phyloP scores from a whole-genome alignment of 2,329 filamentous ascomycete species.

The Gyromitra esculenta region DNA sequence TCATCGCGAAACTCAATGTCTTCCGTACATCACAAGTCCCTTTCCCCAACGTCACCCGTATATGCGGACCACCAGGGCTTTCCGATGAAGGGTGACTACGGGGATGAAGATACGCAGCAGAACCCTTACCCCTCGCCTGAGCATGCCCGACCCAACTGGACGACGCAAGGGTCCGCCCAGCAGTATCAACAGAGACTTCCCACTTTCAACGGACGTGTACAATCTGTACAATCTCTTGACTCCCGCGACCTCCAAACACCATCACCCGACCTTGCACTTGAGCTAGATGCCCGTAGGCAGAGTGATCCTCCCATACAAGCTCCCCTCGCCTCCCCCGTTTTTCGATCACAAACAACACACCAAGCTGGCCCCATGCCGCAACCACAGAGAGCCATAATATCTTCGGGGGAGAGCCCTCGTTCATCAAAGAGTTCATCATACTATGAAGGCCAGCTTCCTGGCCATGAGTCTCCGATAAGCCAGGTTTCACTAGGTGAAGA shows the following conservation, averaged over 20 bases:
- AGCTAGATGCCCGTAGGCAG: slow-evolving; percentile 35
- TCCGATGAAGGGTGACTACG: slow-evolving; percentile 35
- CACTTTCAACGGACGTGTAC: slow-evolving; percentile 53
- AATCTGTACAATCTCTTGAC: slow-evolving; percentile 53
- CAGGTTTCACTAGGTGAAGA: slow-evolving; percentile 40
- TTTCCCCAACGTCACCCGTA: slow-evolving; percentile 44
- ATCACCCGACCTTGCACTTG: slow-evolving; percentile 49
- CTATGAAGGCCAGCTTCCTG: slow-evolving; percentile 41
- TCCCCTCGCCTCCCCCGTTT: slow-evolving; percentile 50
- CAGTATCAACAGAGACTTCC: slow-evolving; percentile 54
- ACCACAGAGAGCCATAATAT: slow-evolving; percentile 58
- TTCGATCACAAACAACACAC: slow-evolving; percentile 54
- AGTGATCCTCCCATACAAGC: slow-evolving; percentile 51
- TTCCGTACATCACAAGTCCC: slow-evolving; percentile 16
- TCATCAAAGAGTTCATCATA: slow-evolving; percentile 52
- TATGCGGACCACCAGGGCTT: slow-evolving; percentile 30
- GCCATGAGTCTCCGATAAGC: slow-evolving; percentile 50
- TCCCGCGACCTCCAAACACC: slow-evolving; percentile 51
- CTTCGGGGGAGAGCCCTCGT: slow-evolving; percentile 56
- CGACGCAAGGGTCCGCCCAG: slow-evolving; percentile 49
- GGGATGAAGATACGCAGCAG: slow-evolving; percentile 34
- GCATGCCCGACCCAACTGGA: slow-evolving; percentile 39
- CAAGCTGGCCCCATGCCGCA: slow-evolving; percentile 57
- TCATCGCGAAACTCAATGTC: slow-evolving; percentile 37
- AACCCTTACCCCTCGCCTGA: slow-evolving; percentile 48